phyloP scores from a whole-genome alignment of 257 asterid species.

The Anisodus tanguticus region DNA sequence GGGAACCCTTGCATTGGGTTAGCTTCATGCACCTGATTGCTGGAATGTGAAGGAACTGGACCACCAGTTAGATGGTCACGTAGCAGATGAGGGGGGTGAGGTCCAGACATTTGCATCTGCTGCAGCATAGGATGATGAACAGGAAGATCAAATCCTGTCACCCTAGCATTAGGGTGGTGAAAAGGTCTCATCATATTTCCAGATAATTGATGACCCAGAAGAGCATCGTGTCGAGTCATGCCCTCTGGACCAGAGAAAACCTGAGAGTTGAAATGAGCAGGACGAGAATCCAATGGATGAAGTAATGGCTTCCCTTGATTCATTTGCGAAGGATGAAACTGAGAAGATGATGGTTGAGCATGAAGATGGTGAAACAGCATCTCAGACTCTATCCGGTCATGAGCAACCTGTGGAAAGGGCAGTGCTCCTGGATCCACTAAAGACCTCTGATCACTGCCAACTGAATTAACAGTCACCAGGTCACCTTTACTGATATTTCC shows the following conservation, averaged over 20 bases:
- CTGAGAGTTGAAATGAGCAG: conserved; percentile 58
- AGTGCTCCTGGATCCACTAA: conserved; percentile 50
- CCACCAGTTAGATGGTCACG: conserved; percentile 57
- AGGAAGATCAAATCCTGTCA: conserved; percentile 62
- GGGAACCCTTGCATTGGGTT: conserved; percentile 67
- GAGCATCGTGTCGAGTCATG: conserved; percentile 51
- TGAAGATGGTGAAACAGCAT: conserved; percentile 48
- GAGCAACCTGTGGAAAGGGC: conserved; percentile 50
- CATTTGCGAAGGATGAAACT: conserved; percentile 57
- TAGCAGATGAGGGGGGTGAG: conserved; percentile 49
- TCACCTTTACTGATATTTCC: conserved; percentile 46
- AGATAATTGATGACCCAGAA: conserved; percentile 56
- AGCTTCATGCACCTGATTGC: conserved; percentile 61
- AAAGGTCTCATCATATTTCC: conserved; percentile 51
- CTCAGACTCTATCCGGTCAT: conserved; percentile 53
- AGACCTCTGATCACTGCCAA: conserved; percentile 46
- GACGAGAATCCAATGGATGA: conserved; percentile 63
- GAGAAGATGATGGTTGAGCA: conserved; percentile 60
- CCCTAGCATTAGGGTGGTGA: conserved; percentile 60
- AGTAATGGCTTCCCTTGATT: conserved; percentile 59
- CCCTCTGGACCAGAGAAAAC: conserved; percentile 57
- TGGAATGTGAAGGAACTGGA: conserved; percentile 52
- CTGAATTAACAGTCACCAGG: conserved; percentile 55
- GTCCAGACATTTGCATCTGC: conserved; percentile 70
- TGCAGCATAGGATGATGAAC: conserved; percentile 59